Evolutionary conservation across 2,329 filamentous ascomycete genomes (phyloP).

Genomic region (Penicillium freii): DNA sequence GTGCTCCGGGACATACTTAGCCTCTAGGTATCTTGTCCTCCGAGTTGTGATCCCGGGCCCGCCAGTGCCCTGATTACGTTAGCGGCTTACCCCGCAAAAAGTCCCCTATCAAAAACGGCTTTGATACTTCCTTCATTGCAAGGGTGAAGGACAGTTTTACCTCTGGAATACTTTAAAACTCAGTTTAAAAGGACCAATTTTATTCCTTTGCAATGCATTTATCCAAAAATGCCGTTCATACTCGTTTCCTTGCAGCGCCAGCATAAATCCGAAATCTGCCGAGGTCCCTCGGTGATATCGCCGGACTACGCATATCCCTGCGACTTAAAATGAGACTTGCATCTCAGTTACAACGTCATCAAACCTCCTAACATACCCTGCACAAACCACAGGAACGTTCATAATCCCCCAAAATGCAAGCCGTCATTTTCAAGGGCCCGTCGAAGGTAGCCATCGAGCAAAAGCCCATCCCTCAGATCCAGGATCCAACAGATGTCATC

Average conservation of each 20-base stretch:
- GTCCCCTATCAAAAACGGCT: neutral
- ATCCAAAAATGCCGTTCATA: neutral
- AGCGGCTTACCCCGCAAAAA: neutral
- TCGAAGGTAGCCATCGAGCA: conserved; percentile 71
- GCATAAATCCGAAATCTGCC: neutral
- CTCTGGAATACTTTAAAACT: neutral
- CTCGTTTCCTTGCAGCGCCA: too few species aligned
- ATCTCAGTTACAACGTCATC: neutral
- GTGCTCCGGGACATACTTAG: too few species aligned
- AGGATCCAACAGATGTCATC: conserved; percentile 70
- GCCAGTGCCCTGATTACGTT: too few species aligned
- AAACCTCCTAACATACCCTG: neutral
- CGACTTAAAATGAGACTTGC: neutral
- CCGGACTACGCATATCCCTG: neutral
- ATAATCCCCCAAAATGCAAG: conserved; percentile 61
- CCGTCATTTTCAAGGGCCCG: conserved; percentile 80
- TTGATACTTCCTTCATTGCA: neutral
- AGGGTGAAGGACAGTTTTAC: neutral
- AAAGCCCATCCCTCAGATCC: conserved; percentile 64
- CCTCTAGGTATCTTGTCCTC: too few species aligned
- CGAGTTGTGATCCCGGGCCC: too few species aligned
- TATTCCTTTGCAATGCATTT: neutral
- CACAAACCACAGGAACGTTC: neutral
- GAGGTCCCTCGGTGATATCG: conserved; percentile 1
- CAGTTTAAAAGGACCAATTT: too few species aligned